phyloP scores from a whole-genome alignment of 1,139 yeast species.

The Hemisphaericaspora subhashii region DNA sequence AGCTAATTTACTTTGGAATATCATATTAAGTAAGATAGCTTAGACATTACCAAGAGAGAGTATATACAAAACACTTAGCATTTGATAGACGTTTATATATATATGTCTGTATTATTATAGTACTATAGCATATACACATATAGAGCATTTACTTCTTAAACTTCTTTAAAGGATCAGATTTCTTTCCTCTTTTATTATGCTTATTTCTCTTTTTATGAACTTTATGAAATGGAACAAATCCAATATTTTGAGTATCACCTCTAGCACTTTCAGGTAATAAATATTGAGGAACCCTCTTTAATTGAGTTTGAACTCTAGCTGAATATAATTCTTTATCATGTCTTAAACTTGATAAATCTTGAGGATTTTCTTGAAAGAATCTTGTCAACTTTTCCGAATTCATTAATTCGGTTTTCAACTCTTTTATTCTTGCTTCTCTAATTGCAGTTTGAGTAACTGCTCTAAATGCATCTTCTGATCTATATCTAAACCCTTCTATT shows the following conservation, averaged over 20 bases:
- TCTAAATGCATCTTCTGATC: conserved; percentile 96
- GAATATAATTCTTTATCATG: conserved; percentile 91
- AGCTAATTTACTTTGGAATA: conserved; percentile 57
- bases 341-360: conserved; percentile 81
- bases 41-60: too few relatives aligned
- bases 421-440: conserved; percentile 92
- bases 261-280: conserved; percentile 82
- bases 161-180: conserved; percentile 71
- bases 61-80: too few relatives aligned
- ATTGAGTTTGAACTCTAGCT: conserved; percentile 76
- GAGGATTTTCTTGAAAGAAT: conserved; percentile 98
- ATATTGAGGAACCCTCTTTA: conserved; percentile 91
- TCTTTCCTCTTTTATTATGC: conserved; percentile 37
- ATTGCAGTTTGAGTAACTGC: conserved; percentile 88
- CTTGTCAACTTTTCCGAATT: conserved; percentile 89
- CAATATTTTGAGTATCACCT: conserved; percentile 56
- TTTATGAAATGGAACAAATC: conserved; percentile 74
- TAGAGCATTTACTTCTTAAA: conserved; percentile 26
- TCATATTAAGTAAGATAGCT: conserved; percentile 43
- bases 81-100: background rate
- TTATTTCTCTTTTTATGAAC: conserved; percentile 44
- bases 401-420: conserved; percentile 81
- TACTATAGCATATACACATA: too few relatives aligned
- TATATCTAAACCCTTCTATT: conserved; percentile 92
- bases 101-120: too few relatives aligned